Base-by-base conservation (phyloP, 2,329 filamentous ascomycete species). In the Plectosphaerella cucumerina region DNA sequence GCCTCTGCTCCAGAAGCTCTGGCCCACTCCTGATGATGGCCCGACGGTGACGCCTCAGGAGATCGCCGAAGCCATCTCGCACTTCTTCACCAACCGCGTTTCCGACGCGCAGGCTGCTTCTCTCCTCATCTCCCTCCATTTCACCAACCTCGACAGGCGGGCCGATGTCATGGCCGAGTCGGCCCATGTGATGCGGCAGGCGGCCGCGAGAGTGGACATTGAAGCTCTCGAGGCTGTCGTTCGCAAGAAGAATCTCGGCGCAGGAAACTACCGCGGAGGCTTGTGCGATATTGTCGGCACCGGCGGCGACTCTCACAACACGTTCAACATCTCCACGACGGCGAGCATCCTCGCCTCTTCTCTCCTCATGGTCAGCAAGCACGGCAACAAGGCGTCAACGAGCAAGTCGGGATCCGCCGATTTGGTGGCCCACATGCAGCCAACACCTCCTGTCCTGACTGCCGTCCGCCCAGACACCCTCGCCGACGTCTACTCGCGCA, bases 311-410 rank as follows among this genome's bases (percentile, higher is more conserved):
- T 87, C 88, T 18, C 92, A 97, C 77, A 90, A 96, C 69, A 99
- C 94, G 33, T 99, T 96, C 83, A 99, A 99, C 70, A 93, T 99
- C 66, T 94, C 88, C 60, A 99, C 94, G 5, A 96, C 94, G 6
- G 84, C 94, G 3, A 96, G 91, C 17, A 97, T 99, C 64, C 76
- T 99, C 46, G 90, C 90, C 44, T 95, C 91, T 6, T 85, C 91
- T 5, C 76, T 95, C 23, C 81, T 99, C 34, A 79, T 95, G 61
- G 80, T 96, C 51, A 90, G 89, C 58, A 99, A 99, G 74, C 94
- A 99, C 72, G 94, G 94, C 57, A 99, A 99, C 76, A 86, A 88
- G 59, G 92, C 94, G 41, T 94, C 91, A 50, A 97, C 94, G 3
- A 97, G 92, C 50, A 92, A 94, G 64, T 97, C 93, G 3, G 94